Evolutionary conservation across 2,329 filamentous ascomycete genomes (phyloP).

Genomic region (Exophiala mesophila): DNA sequence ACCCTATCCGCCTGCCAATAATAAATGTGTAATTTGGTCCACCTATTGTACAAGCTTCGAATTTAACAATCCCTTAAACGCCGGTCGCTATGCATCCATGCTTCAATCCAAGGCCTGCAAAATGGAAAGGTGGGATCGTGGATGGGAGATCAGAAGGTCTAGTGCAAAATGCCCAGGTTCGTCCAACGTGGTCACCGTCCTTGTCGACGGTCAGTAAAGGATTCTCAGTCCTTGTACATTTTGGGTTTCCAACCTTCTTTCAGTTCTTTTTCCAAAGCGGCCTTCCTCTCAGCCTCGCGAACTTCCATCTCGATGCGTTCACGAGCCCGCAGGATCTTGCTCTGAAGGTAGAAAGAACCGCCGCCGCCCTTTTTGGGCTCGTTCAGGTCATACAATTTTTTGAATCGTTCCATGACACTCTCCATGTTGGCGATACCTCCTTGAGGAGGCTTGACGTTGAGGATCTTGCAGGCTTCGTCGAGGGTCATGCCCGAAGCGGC

Average conservation of each 20-base stretch:
- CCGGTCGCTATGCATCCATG: constrained; percentile 24
- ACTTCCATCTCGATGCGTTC: constrained; percentile 89
- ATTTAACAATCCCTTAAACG: constrained; percentile 12
- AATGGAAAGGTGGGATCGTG: constrained; percentile 5
- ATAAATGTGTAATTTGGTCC: background rate
- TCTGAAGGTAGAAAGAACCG: constrained; percentile 96
- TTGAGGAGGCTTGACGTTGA: constrained; percentile 87
- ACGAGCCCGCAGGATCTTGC: constrained; percentile 86
- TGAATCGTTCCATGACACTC: constrained; percentile 79
- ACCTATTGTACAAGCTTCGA: constrained; percentile 18
- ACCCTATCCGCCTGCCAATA: constrained; percentile 2
- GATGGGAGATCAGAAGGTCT: too few species aligned
- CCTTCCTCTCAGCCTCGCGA: constrained; percentile 64
- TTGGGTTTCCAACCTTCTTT: constrained; percentile 91
- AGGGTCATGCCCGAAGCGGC: constrained; percentile 74
- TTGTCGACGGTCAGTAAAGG: constrained; percentile 25
- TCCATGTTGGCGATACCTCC: constrained; percentile 72
- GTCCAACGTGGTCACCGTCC: constrained; percentile 22
- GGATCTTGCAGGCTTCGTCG: constrained; percentile 93
- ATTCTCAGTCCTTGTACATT: constrained; percentile 77
- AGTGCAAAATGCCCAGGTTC: too few species aligned
- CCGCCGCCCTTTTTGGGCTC: constrained; percentile 75
- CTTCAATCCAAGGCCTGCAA: too few species aligned
- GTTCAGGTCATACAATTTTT: constrained; percentile 89
- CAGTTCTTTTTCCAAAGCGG: constrained; percentile 69